Base-by-base conservation (phyloP, 768 basidiomycete species). In the Hygrophoropsis aurantiaca region DNA sequence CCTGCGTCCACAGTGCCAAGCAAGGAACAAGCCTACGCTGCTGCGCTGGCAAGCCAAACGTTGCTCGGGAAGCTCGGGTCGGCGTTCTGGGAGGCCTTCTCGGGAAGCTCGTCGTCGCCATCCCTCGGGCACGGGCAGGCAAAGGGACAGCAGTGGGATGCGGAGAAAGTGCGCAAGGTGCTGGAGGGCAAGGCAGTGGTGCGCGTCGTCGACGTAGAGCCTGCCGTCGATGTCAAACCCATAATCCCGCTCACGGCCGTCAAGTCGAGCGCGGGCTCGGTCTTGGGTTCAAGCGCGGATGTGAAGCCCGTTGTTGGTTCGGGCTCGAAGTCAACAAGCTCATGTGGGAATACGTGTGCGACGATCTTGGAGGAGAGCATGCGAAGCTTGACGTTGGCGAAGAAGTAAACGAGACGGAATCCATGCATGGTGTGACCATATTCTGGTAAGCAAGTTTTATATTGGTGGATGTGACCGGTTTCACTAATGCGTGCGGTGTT, bases 31-130 rank as follows among this genome's bases (percentile, higher is more conserved):
- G 58, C 57, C 42, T 52, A 60, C 40, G 57, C 62, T 15, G 90
- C 90, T 10, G 78, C 80, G n/a, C 72, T 90, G 52, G 90, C 89
- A 8, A 80, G 81, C 38, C 84, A 90, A 68, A 93, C 91, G 1
- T 68, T 94, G 24, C 54, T 88, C 42, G 69, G 72, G 58, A 84
- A 82, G 58, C 74, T 94, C 25, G 84, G 87, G 4, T 63, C 71
- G 18, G 88, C 90, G 36, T 93, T 94, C 70, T 89, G 90, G 87
- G 90, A 91, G 52, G 92, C 92, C 13, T 94, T 94, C 67, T 76
- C 84, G n/a, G 84, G 83, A 8, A 58, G 60, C 11, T 56, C 67
- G 2, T 35, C 63, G 0, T 51, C 59, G 0, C 48, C 64, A 15
- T 61, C 68, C 25, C 7, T 6, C 27, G 27, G 27, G 13, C 41